A percentile compares a stretch with the other conserved stretches of the same genome.
Conservation (phyloP, 305 asterid genomes). For the Solanum hybrid region DNA sequence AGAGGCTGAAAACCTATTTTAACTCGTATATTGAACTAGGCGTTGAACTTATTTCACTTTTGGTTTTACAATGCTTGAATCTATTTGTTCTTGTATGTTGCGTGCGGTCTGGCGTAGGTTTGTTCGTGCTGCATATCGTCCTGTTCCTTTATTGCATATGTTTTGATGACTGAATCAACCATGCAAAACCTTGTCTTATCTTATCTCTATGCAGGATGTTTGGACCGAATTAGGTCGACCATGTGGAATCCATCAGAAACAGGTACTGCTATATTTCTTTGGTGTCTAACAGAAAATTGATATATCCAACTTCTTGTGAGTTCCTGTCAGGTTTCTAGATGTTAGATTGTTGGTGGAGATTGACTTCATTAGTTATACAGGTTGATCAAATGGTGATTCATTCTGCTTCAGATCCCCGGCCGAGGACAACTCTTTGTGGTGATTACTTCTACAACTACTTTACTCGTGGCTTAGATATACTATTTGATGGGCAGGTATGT, state of each 20-base stretch:
- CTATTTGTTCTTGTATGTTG: neutral
- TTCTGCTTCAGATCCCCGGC: constrained; percentile 79
- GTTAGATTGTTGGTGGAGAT: constrained; percentile 1
- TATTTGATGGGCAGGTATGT: constrained; percentile 85
- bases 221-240: constrained; percentile 94
- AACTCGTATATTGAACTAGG: neutral
- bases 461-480: constrained; percentile 80
- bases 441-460: constrained; percentile 88
- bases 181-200: neutral
- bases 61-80: neutral
- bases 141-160: neutral
- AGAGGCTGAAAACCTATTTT: neutral
- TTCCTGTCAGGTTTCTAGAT: neutral
- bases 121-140: neutral
- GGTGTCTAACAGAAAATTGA: neutral
- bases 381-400: constrained; percentile 95
- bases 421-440: constrained; percentile 72
- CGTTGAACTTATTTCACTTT: neutral
- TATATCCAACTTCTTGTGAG: neutral
- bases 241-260: constrained; percentile 81
- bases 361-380: constrained; percentile 28
- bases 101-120: neutral
- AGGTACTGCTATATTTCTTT: constrained; percentile 30
- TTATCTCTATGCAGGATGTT: constrained; percentile 49
- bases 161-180: neutral